Evolutionary conservation across 2,329 filamentous ascomycete species (phyloP), one percentile per base, ranked within the genome.

Genomic region (Chrysoporthe austroafricana): DNA sequence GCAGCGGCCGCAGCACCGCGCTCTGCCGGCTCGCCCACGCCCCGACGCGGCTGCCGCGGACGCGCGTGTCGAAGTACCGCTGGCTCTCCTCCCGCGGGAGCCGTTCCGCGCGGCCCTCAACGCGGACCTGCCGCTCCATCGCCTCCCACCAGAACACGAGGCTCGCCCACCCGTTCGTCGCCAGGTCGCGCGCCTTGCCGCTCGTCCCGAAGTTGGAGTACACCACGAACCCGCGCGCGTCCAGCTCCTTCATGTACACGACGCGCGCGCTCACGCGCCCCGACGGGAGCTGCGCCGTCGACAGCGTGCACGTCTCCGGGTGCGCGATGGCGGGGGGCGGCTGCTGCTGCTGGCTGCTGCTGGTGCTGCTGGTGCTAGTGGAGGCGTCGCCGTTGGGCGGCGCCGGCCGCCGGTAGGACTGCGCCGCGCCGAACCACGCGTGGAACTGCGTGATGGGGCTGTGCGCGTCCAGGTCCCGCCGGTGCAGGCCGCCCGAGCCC

Each of bases 211-310:
- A 95, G 79, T 99, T 99, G 75, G 88, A 91, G 84, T 98, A 99
- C 61, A 99, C 85, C 56, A 98, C 93, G 80, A 96, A 99, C 18
- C 94, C 94, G 5, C 79, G 74, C 64, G 83, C 79, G 78, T 98
- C 94, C 34, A 98, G 88, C 83, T 98, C 96, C 81, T 99, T 99
- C 72, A 99, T 86, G 80, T 98, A 99, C 48, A 99, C 93, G 73
- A 93, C 86, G 68, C 96, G 92, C 3, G 92, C 90, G 59, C 89
- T 93, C 26, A 98, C 91, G 59, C 91, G 90, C 69, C 96, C 96
- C 0, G 89, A 91, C 1, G 95, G 95, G 4, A 98, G 85, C 34
- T 85, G 83, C 0, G 94, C 94, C 0, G 96, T 99, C 3, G 94
- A 91, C 1, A 99, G 84, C 1, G 91, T 94, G 75, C 93, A 94